Evolutionary conservation across 257 asterid species (phyloP).

Genomic region (Vinca minor): DNA sequence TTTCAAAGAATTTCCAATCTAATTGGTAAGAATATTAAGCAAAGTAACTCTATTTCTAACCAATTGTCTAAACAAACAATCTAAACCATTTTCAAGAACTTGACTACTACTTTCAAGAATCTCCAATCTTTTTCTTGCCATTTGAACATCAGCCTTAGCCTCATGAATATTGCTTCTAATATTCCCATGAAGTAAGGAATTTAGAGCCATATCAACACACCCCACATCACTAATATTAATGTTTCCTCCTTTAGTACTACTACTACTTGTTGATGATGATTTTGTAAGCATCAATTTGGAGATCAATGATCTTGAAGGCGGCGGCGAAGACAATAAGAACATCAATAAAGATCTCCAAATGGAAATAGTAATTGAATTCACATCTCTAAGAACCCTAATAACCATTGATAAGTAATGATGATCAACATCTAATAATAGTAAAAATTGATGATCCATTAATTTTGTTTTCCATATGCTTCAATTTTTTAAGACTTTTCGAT

Average conservation of each 20-base stretch:
- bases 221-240: conserved; percentile 28
- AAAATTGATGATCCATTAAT: conserved; percentile 1
- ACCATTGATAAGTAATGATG: conserved; percentile 8
- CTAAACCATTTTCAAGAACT: conserved; percentile 27
- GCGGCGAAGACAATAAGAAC: conserved; percentile 34
- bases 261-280: neutral
- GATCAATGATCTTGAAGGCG: conserved; percentile 37
- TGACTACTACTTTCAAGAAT: conserved; percentile 22
- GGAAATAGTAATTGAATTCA: conserved; percentile 21
- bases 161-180: conserved; percentile 20
- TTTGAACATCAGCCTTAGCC: conserved; percentile 23
- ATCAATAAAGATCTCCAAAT: conserved; percentile 31
- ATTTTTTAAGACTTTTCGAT: conserved; percentile 33
- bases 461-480: conserved; percentile 43
- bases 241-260: conserved; percentile 1
- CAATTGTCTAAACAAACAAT: conserved; percentile 27
- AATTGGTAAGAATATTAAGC: conserved; percentile 25
- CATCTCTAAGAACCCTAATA: conserved; percentile 25
- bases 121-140: conserved; percentile 29
- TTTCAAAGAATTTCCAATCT: neutral
- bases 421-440: conserved; percentile 12
- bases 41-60: conserved; percentile 28
- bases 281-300: conserved; percentile 32
- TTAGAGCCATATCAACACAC: conserved; percentile 35
- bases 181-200: conserved; percentile 22